Conservation (phyloP, 1,284 basidiomycete genomes). For the Flammula alnicola region DNA sequence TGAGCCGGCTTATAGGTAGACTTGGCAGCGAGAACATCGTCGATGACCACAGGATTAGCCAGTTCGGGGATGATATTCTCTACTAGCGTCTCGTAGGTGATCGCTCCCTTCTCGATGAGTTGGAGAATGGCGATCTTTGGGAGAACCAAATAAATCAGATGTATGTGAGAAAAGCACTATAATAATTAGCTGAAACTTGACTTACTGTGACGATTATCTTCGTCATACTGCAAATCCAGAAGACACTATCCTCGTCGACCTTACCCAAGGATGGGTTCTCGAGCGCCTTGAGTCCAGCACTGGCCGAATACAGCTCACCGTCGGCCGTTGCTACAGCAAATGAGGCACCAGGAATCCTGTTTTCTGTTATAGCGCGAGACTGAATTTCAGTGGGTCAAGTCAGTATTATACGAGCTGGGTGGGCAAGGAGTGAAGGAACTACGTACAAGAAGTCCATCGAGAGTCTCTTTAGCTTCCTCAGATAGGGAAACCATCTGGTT, state of each 20-base stretch:
- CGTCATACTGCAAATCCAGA: constrained; percentile 38
- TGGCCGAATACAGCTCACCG: constrained; percentile 27
- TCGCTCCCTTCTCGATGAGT: constrained; percentile 26
- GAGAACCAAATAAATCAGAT: constrained; percentile 1
- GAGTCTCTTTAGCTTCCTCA: too few species aligned
- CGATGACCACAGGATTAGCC: constrained; percentile 22
- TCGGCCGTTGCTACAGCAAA: constrained; percentile 28
- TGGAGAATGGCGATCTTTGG: constrained; percentile 27
- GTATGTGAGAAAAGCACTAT: constrained; percentile 15
- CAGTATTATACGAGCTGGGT: too few species aligned
- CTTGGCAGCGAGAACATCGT: constrained; percentile 9
- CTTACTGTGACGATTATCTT: constrained; percentile 35
- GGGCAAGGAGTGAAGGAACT: too few species aligned
- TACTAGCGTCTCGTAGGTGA: constrained; percentile 23
- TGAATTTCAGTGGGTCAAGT: too few species aligned
- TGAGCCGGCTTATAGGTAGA: constrained; percentile 23
- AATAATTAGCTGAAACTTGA: constrained; percentile 13
- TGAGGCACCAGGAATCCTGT: constrained; percentile 28
- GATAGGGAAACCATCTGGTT: too few species aligned
- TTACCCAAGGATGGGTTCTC: constrained; percentile 22
- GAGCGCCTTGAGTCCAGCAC: constrained; percentile 24
- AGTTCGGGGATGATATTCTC: constrained; percentile 27
- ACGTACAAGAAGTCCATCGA: too few species aligned
- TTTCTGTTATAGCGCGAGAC: constrained; percentile 28
- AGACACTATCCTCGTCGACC: constrained; percentile 29